Evolutionary conservation across 2,329 filamentous ascomycete genomes (phyloP), one percentile per base, ranked within the genome.

Genomic region (Colletotrichum chrysophilum): DNA sequence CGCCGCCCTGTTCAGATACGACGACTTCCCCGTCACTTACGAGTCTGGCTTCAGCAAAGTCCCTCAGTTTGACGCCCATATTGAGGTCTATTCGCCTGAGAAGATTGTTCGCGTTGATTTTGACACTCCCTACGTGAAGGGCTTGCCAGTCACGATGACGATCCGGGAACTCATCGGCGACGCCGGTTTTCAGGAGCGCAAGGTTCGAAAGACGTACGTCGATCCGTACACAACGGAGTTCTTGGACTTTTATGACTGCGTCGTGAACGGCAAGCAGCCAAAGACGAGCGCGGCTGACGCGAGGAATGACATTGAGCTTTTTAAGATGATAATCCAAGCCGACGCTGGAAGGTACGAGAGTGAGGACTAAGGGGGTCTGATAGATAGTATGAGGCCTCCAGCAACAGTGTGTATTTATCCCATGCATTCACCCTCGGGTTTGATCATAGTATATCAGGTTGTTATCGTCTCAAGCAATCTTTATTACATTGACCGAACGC

Each of bases 121-220:
- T 77, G 89, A 93, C 71, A 89, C 89, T 1, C 91, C 91, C 0
- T 91, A 89, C 71, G 84, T 91, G n/a, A 91, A 90, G 77, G 90
- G 87, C 0, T 81, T 91, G 2, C 88, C 88, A 0, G 88, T 90
- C 28, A 87, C 84, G 7, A 86, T 91, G 70, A 82, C 81, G 0
- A 82, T 91, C 10, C 79, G 84, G 7, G 89, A 91, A 58, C 83
- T 83, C 14, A 66, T 76, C 21, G 80, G 83, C 6, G 82, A 85
- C 13, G 85, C 82, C 0, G 83, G 81, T 16, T 87, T 82, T 52
- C 82, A 84, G 66, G 86, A 87, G 77, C 80, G 82, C 3, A 81
- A 72, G 2, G 79, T 89, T 4, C 79, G 86, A 34, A 84, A 82
- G 43, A 88, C 87, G 0, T 92, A 89, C 65, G 81, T 85, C 26